Base-by-base conservation (phyloP, 768 basidiomycete species). In the Amanita brunnescens region DNA sequence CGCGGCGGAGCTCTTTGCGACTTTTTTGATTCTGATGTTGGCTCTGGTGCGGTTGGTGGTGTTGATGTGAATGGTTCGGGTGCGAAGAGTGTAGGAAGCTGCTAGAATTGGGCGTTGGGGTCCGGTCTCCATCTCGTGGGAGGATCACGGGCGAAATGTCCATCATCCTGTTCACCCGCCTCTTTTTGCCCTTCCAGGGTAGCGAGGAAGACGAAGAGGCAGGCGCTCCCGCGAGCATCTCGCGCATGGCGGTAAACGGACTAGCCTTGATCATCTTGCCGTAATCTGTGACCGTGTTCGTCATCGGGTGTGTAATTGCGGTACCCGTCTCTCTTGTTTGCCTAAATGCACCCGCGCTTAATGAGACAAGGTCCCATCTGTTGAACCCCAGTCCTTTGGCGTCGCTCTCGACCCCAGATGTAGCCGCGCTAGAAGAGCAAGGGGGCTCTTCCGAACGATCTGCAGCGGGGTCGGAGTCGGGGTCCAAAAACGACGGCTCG, bases 301-400 rank as follows among this genome's bases (percentile, higher is more conserved):
- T 62, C 34, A 62, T 53, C 2, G 61, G 60, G 14, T 63, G 62
- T 21, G 47, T 59, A 37, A 52, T 51, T 35, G 33, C 46, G 9
- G 48, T 57, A 24, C 62, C 66, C 14, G 58, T 61, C 51, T 71
- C 71, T 37, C 79, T 72, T 5, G 80, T 81, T 41, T 83, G 78
- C 26, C 85, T 77, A 72, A 88, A 88, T 10, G 86, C 81, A 48
- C 76, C 76, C 52, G 86, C 81, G 48, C 76, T 76, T 52, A 88
- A 79, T 6, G 86, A 81, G 44, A 89, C 78, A 35, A 76, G 70
- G 55, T 88, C 87, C 88, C 88, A 90, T 6, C 87, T 73, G 46
- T 67, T 77, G 21, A 87, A 70, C 26, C 26, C 26, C 26, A 29
- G 7, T 7, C 26, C 26, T 50, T 74, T 73, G 13, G 69, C 68